Conservation (phyloP, 176 grass and related monocot species). For the Zoysia pacifica region DNA sequence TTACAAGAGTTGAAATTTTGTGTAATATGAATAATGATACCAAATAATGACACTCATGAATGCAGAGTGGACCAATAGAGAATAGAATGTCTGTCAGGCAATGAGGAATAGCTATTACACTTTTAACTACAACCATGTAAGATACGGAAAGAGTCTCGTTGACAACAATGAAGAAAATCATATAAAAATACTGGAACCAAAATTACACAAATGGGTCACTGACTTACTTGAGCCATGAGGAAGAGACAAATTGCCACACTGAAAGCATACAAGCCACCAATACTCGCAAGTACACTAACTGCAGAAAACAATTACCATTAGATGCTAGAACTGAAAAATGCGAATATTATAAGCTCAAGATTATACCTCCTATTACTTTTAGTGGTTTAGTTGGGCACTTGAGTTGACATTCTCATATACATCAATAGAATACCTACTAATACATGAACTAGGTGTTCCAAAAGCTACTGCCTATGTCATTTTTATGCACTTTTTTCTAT, state of each 20-base stretch:
- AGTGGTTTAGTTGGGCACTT: background rate
- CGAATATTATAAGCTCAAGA: constrained; percentile 12
- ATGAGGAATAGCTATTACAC: background rate
- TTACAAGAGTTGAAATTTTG: background rate
- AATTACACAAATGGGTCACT: background rate
- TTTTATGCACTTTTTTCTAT: background rate
- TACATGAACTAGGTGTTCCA: background rate
- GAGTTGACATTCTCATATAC: constrained; percentile 2
- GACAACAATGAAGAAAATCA: background rate
- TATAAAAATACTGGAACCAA: background rate
- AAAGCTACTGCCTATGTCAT: background rate
- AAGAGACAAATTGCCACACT: constrained; percentile 79
- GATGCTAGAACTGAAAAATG: constrained; percentile 7
- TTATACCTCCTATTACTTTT: background rate
- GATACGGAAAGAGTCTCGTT: background rate
- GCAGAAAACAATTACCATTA: constrained; percentile 46
- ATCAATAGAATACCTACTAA: background rate
- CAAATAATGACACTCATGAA: constrained; percentile 11
- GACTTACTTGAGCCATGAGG: constrained; percentile 87
- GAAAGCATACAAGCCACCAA: constrained; percentile 90
- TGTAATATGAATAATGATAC: background rate
- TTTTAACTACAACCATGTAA: background rate
- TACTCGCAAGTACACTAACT: constrained; percentile 87
- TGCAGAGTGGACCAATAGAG: background rate
- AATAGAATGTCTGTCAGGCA: background rate